phyloP scores from a whole-genome alignment of 2,329 filamentous ascomycete genomes.

The Penicillium sp. region DNA sequence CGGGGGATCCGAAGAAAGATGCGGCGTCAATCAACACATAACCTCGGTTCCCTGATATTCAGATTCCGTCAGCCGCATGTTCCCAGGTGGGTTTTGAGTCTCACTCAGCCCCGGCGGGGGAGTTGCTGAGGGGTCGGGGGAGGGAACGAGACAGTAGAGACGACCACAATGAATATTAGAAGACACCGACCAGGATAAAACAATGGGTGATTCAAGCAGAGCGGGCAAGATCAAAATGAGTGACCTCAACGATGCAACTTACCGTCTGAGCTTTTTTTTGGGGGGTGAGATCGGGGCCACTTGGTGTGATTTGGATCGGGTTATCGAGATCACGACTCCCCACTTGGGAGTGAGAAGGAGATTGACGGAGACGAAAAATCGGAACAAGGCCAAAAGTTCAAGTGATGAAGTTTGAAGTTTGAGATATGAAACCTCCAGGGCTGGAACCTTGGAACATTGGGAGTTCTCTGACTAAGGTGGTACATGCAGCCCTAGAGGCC shows the following conservation, averaged over 20 bases:
- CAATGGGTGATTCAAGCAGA: conserved; percentile 1
- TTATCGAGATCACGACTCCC: conserved; percentile 13
- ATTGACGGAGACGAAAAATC: neutral
- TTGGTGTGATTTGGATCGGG: conserved; percentile 21
- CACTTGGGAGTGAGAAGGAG: neutral
- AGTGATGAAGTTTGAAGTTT: neutral
- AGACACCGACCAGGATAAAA: conserved; percentile 7
- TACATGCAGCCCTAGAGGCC: neutral
- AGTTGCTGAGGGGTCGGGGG: conserved; percentile 3
- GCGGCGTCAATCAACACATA: conserved; percentile 19
- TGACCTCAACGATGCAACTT: conserved; percentile 5
- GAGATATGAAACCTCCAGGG: neutral
- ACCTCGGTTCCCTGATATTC: conserved; percentile 10
- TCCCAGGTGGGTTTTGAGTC: conserved; percentile 2
- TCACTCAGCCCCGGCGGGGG: neutral
- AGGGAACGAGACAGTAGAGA: neutral
- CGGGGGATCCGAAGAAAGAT: conserved; percentile 8
- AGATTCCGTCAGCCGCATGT: conserved; percentile 9
- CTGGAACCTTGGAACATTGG: neutral
- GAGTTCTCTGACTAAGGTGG: conserved; percentile 9
- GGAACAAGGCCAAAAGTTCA: neutral
- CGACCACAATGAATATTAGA: neutral
- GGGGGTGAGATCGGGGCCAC: conserved; percentile 18
- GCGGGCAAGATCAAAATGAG: conserved; percentile 18
- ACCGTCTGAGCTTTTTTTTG: conserved; percentile 23